Conservation (phyloP, 2,329 filamentous ascomycete genomes). For the Phyllosticta ampelicida region DNA sequence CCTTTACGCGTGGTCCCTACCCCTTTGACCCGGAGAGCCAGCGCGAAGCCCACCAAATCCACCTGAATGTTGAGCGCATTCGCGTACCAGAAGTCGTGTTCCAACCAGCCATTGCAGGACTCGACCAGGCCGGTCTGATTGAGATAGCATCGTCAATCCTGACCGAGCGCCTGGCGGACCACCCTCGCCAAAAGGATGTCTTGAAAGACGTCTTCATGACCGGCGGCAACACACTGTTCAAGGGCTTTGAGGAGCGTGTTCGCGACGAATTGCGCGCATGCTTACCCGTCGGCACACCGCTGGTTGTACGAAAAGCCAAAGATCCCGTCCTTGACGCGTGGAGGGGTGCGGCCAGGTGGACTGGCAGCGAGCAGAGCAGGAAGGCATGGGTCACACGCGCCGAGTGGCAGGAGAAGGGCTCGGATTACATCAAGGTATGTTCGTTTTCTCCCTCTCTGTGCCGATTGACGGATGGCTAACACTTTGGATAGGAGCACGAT, state of each 20-base stretch:
- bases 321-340: conserved; percentile 82
- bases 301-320: conserved; percentile 62
- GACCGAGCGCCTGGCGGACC: conserved; percentile 59
- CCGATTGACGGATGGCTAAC: not conserved
- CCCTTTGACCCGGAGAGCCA: conserved; percentile 74
- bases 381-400: conserved; percentile 60
- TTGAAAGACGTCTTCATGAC: conserved; percentile 85
- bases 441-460: not conserved
- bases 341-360: conserved; percentile 86
- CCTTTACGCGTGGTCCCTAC: conserved; percentile 78
- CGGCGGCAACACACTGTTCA: conserved; percentile 82
- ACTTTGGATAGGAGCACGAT: conserved; percentile 4
- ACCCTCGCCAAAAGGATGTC: conserved; percentile 53
- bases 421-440: conserved; percentile 77
- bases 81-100: conserved; percentile 89
- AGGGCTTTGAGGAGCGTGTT: conserved; percentile 75
- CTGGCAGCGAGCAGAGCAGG: conserved; percentile 48
- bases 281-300: conserved; percentile 55
- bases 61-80: conserved; percentile 94
- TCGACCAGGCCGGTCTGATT: conserved; percentile 87
- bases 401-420: conserved; percentile 85
- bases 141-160: conserved; percentile 89
- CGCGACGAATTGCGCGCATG: conserved; percentile 60
- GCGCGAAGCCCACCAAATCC: conserved; percentile 73
- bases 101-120: conserved; percentile 79